Evolutionary conservation across 2,329 filamentous ascomycete species (phyloP), one percentile per base, ranked within the genome.

Genomic region (Decorospora gaudefroyi): DNA sequence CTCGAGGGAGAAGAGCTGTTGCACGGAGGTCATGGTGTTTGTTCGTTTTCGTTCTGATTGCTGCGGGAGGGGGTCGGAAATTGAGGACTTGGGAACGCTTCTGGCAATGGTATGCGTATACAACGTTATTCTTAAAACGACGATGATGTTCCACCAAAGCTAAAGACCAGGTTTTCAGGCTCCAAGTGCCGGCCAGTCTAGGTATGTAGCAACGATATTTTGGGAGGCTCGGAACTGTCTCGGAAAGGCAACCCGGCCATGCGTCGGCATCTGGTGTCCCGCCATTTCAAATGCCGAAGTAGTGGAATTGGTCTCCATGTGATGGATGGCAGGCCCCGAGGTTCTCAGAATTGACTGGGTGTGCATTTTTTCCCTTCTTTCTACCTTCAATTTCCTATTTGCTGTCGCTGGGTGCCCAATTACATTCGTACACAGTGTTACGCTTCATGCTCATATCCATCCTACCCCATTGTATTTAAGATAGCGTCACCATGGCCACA

Each of bases 1-100:
- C 48, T 76, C 64, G 7, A 78, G 70, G 18, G 73, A 76, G 63
- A 78, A 78, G 23, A 78, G 66, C 44, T 76, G 63, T 31, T 64
- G 58, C 27, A 68, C 61, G 2, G 59, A 60, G 12, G 64, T 25
- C 65, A 68, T 68, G 28, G 32, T 61, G 42, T 25, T 6, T 23
- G 37, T 42, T 10, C 17, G 6, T n/a, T 11, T n/a, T n/a, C n/a
- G 15, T 6, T 17, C 16, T 32, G 17, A 22, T 41, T 6, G 27
- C 23, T 18, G 30, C 25, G 21, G 16, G 26, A 10, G 21, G 10
- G 21, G 12, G 34, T 52, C 49, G 46, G 49, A 53, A 53, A 19
- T n/a, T n/a, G 26, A 10, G 21, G 10, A 17, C 11, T 38, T 52
- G 45, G 46, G 49, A 53, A 53, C 15, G 37, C 21, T 22, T 17